Evolutionary conservation across 345 rosid species (phyloP).

Genomic region (Microcos paniculata): DNA sequence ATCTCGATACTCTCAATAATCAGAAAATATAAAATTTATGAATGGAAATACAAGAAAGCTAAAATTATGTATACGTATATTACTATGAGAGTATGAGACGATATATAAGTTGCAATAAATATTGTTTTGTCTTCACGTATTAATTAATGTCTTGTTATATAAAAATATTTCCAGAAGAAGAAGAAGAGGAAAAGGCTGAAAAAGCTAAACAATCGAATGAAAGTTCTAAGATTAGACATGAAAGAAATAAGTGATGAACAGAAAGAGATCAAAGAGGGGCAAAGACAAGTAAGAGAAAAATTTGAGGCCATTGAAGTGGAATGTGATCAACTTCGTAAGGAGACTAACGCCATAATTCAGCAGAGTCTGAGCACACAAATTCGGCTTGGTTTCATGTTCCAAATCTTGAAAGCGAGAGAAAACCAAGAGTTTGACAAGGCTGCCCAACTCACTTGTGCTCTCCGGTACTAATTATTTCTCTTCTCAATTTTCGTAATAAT

Average conservation of each 20-base stretch:
- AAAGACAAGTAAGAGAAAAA: neutral
- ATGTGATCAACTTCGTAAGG: neutral
- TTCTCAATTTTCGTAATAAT: neutral
- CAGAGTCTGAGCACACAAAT: neutral
- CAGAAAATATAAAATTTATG: no score
- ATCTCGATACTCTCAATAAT: no score
- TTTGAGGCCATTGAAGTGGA: neutral
- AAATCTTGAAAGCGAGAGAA: conserved; percentile 4
- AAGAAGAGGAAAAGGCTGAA: no score
- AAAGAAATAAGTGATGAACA: neutral
- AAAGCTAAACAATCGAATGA: no score
- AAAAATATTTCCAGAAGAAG: no score
- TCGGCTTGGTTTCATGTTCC: neutral
- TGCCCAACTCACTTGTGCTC: neutral
- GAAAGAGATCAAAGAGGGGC: neutral
- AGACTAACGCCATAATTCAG: neutral
- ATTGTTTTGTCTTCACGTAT: no score
- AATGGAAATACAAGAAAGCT: no score
- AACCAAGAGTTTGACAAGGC: neutral
- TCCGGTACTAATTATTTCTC: conserved; percentile 6
- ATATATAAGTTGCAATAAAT: no score
- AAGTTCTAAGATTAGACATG: neutral
- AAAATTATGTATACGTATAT: no score
- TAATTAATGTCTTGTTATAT: no score
- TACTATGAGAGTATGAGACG: no score